phyloP scores from a whole-genome alignment of 129 eudicot genomes.

The Rutidosis leptorrhynchoides region DNA sequence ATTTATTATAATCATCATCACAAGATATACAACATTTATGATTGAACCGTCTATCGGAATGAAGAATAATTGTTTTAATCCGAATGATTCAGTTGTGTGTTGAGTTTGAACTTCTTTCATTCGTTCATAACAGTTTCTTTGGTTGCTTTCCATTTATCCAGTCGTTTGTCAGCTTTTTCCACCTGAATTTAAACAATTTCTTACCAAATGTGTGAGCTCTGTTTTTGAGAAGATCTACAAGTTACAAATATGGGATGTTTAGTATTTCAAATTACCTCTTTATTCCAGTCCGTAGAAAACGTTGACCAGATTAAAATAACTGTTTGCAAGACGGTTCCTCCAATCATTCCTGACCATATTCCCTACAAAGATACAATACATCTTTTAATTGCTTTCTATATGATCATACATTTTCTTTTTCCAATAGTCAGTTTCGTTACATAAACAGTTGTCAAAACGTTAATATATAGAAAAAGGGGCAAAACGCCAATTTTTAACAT shows the following conservation, averaged over 20 bases:
- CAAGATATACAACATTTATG: no score
- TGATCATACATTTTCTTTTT: no score
- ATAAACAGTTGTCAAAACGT: no score
- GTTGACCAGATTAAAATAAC: slow-evolving; percentile 56
- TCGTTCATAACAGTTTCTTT: slow-evolving; percentile 32
- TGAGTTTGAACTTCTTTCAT: no score
- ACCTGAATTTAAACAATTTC: slow-evolving; percentile 40
- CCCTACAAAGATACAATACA: slow-evolving; percentile 39
- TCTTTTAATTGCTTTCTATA: slow-evolving; percentile 1
- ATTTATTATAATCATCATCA: no score
- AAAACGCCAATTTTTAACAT: no score
- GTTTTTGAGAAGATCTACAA: background rate
- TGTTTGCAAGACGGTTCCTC: slow-evolving; percentile 79
- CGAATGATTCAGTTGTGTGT: no score
- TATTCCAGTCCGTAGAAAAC: slow-evolving; percentile 64
- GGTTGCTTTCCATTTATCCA: slow-evolving; percentile 62
- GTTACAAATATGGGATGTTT: background rate
- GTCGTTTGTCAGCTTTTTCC: slow-evolving; percentile 49
- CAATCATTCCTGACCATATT: slow-evolving; percentile 90
- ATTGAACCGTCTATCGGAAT: no score
- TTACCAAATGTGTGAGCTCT: background rate
- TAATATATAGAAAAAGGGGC: no score
- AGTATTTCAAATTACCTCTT: slow-evolving; percentile 45
- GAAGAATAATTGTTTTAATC: no score
- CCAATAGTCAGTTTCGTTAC: no score